Percentiles rank a stretch among this genome's conserved stretches.
Conservation (phyloP, 108 stramenopile genomes). For the Nitzschia sp. region DNA sequence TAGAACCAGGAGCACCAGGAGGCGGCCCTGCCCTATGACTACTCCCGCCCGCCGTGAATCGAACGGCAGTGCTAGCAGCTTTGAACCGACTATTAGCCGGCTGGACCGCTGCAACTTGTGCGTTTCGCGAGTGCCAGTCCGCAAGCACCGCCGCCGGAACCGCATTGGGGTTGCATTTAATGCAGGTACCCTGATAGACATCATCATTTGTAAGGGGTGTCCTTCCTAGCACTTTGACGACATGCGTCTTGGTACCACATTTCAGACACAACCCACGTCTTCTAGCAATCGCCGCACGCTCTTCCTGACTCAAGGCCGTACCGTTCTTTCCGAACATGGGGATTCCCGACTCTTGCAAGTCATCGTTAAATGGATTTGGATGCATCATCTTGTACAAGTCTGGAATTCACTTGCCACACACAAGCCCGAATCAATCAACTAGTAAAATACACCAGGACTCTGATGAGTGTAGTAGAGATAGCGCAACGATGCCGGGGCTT, state of each 20-base stretch:
- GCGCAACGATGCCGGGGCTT: neutral
- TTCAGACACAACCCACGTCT: conserved; percentile 33
- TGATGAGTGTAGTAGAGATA: no score
- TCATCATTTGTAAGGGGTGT: conserved; percentile 34
- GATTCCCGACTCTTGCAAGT: conserved; percentile 32
- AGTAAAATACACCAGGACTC: neutral
- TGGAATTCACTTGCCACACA: no score
- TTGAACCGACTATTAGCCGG: conserved; percentile 4
- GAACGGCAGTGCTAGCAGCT: neutral
- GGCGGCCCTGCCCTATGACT: neutral
- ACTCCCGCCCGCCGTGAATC: neutral
- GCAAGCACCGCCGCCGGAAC: conserved; percentile 27
- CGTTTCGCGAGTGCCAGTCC: conserved; percentile 22
- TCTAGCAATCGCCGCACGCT: conserved; percentile 35
- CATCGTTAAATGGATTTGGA: conserved; percentile 31
- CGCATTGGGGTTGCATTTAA: conserved; percentile 25
- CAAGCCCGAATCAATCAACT: no score
- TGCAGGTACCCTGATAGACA: conserved; percentile 42
- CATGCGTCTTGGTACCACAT: conserved; percentile 47
- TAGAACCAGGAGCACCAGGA: neutral
- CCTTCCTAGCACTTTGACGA: conserved; percentile 11
- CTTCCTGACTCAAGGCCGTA: conserved; percentile 28
- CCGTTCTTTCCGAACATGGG: conserved; percentile 42
- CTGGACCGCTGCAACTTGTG: neutral
- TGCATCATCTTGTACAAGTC: conserved; percentile 17